phyloP scores from a whole-genome alignment of 768 basidiomycete species.

The Cantharellus anzutake region DNA sequence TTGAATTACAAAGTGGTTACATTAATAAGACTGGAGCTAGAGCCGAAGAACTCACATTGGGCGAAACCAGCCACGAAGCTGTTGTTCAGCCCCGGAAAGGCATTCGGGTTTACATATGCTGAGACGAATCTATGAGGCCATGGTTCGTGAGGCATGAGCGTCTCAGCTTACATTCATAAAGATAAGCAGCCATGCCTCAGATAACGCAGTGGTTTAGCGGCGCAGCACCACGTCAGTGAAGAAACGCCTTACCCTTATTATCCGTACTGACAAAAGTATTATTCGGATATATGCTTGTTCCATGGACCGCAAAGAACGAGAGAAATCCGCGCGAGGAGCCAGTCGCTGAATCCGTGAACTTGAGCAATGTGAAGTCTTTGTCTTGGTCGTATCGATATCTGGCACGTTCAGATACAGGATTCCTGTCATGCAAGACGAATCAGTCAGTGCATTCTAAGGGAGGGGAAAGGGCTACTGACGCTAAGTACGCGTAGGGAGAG shows the following conservation, averaged over 20 bases:
- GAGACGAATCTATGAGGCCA: not conserved
- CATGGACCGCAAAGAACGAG: constrained; percentile 63
- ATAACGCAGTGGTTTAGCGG: not conserved
- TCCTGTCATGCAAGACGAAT: constrained; percentile 13
- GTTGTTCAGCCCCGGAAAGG: constrained; percentile 40
- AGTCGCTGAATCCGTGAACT: constrained; percentile 33
- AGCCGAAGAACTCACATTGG: constrained; percentile 21
- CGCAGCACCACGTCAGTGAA: not conserved
- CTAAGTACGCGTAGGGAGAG: constrained; percentile 55
- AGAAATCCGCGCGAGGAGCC: constrained; percentile 47
- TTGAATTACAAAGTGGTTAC: not conserved
- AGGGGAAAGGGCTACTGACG: constrained; percentile 10
- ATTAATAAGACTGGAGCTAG: not conserved
- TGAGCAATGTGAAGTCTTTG: constrained; percentile 48
- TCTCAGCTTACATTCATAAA: constrained; percentile 42
- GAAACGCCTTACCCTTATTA: constrained; percentile 34
- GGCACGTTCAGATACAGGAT: constrained; percentile 50
- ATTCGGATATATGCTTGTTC: constrained; percentile 69
- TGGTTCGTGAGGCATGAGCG: not conserved
- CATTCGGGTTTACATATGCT: constrained; percentile 44
- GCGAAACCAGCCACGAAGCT: constrained; percentile 54
- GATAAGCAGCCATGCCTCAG: constrained; percentile 49
- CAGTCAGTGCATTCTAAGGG: not conserved
- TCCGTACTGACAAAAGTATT: constrained; percentile 66
- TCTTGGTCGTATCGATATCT: constrained; percentile 53